These are phyloP conservation scores for Podaxis sp. DNA, from an alignment of 768 basidiomycete species.

Conservation along the genomic window DNA sequence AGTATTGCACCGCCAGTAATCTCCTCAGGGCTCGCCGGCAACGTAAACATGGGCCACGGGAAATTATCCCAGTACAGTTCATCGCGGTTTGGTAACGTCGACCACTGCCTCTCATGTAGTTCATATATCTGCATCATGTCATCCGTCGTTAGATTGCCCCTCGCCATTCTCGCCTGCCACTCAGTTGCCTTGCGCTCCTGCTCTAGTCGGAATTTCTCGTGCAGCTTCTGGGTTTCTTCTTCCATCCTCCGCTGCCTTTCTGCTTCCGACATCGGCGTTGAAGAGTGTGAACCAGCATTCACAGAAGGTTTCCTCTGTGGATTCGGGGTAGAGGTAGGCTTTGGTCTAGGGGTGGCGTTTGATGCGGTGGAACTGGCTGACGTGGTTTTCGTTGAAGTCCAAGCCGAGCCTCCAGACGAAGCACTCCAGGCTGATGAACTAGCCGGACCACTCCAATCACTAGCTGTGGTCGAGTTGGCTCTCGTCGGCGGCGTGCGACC, in stretches of 20 bases:
- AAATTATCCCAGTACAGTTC: constrained; percentile 61
- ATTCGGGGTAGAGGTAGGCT: constrained; percentile 22
- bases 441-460: constrained; percentile 25
- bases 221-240: constrained; percentile 59
- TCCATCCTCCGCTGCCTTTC: constrained; percentile 64
- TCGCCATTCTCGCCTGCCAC: constrained; percentile 43
- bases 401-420: constrained; percentile 14
- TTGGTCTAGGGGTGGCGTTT: constrained; percentile 19
- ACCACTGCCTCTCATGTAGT: constrained; percentile 61
- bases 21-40: constrained; percentile 54
- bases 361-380: constrained; percentile 19
- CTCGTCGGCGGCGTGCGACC: constrained; percentile 14
- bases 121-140: constrained; percentile 54
- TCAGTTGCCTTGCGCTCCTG: constrained; percentile 62
- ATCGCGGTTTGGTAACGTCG: constrained; percentile 33
- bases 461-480: constrained; percentile 13
- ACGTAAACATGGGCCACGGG: constrained; percentile 70
- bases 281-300: constrained; percentile 24
- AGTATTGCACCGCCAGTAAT: constrained; percentile 51
- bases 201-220: constrained; percentile 65
- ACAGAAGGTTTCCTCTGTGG: constrained; percentile 31
- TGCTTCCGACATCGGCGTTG: constrained; percentile 32
- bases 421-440: constrained; percentile 20
- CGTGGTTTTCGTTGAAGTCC: constrained; percentile 26
- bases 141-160: constrained; percentile 51